Percentiles rank a stretch among this genome's conserved stretches.
phyloP scores from a whole-genome alignment of 176 grass and related monocot genomes.

The Bothriochloa decipiens region DNA sequence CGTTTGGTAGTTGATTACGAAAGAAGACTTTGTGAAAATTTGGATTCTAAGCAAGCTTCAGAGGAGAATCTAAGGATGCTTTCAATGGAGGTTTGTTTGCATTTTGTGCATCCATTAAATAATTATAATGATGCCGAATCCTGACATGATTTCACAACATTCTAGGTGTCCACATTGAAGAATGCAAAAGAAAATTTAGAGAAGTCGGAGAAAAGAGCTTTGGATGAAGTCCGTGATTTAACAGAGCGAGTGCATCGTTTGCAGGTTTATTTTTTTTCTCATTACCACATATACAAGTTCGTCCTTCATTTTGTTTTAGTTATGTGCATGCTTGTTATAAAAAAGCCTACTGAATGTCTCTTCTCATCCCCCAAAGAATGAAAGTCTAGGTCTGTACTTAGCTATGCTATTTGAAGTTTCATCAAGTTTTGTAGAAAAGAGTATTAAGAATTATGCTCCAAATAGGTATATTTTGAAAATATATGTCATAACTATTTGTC shows the following conservation, averaged over 20 bases:
- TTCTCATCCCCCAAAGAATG: neutral
- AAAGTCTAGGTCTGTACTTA: too few species aligned
- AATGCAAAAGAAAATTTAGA: constrained; percentile 75
- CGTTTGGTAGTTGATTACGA: constrained; percentile 85
- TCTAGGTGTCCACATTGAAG: constrained; percentile 81
- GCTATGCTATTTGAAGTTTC: too few species aligned
- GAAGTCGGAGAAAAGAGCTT: constrained; percentile 79
- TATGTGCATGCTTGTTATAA: neutral
- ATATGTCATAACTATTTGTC: too few species aligned
- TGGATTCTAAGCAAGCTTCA: constrained; percentile 69
- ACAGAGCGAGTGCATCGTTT: constrained; percentile 79
- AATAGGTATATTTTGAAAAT: too few species aligned
- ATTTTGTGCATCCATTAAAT: constrained; percentile 15
- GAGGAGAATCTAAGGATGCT: constrained; percentile 82
- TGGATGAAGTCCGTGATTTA: constrained; percentile 71
- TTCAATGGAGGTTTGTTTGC: constrained; percentile 72
- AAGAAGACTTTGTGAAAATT: constrained; percentile 76
- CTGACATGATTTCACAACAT: constrained; percentile 25
- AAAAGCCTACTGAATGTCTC: neutral
- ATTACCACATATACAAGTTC: neutral
- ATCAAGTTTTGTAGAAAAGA: too few species aligned
- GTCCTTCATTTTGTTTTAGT: constrained; percentile 19
- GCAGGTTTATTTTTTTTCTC: constrained; percentile 51
- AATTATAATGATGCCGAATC: constrained; percentile 4
- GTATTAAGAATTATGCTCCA: too few species aligned